phyloP scores from a whole-genome alignment of 495 filamentous ascomycete genomes.

The Trichocladium uniseriatum region DNA sequence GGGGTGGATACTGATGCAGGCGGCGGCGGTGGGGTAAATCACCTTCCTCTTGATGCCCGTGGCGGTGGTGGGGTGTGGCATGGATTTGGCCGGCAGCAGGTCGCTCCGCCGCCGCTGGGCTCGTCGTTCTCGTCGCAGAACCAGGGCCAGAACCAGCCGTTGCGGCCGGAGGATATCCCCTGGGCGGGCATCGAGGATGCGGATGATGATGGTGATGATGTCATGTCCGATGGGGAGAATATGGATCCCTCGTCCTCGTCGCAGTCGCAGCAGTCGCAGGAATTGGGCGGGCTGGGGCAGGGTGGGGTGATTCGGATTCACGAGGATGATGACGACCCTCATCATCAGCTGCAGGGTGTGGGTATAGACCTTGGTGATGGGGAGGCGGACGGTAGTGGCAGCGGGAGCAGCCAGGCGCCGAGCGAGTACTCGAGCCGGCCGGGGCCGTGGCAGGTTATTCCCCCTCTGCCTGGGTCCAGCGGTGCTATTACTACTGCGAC shows the following conservation, averaged over 20 bases:
- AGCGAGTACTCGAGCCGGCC: constrained; percentile 26
- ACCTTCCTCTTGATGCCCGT: too few species aligned
- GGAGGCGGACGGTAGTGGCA: background rate
- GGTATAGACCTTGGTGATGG: background rate
- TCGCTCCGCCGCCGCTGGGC: too few species aligned
- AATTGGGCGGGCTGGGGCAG: background rate
- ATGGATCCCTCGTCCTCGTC: constrained; percentile 21
- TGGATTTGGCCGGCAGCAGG: constrained; percentile 3
- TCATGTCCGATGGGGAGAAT: constrained; percentile 35
- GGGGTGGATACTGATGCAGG: constrained; percentile 25
- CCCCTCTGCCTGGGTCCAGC: too few species aligned
- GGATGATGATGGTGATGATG: background rate
- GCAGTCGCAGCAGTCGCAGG: background rate
- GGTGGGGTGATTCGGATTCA: constrained; percentile 11
- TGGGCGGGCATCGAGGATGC: constrained; percentile 38
- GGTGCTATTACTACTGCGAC: too few species aligned
- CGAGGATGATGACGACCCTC: constrained; percentile 8
- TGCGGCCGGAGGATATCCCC: constrained; percentile 33
- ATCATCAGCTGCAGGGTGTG: background rate
- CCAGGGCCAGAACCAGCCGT: background rate
- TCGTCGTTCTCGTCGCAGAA: background rate
- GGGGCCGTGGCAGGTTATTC: constrained; percentile 9
- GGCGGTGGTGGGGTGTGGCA: too few species aligned
- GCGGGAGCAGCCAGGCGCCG: constrained; percentile 20
- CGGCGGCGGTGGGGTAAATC: too few species aligned